Percentiles rank a stretch among this genome's conserved stretches.
phyloP scores from a whole-genome alignment of 495 filamentous ascomycete genomes.

The Pseudoneurospora amorphoporcata region DNA sequence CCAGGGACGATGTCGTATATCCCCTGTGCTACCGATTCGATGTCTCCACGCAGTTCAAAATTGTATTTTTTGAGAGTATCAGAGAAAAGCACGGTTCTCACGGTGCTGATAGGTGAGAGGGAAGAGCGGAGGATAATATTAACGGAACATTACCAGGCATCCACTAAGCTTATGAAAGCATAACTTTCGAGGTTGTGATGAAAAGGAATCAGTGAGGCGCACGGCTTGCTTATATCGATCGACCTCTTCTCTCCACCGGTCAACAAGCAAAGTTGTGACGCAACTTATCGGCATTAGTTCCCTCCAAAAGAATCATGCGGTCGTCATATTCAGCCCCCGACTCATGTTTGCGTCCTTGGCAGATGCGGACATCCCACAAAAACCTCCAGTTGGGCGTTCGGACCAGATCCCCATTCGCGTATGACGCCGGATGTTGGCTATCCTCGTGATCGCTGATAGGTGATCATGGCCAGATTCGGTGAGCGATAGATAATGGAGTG shows the following conservation, averaged over 20 bases:
- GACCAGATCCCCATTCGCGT: not conserved
- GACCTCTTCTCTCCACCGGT: not conserved
- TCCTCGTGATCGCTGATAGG: not conserved
- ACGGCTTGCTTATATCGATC: not conserved
- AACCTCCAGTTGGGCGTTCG: not conserved
- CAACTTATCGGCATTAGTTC: not conserved
- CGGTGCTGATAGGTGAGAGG: not conserved
- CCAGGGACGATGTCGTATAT: too few species aligned
- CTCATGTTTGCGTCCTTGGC: not conserved
- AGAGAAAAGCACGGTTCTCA: not conserved
- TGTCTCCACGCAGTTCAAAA: too few species aligned
- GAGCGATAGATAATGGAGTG: not conserved
- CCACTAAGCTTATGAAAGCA: not conserved
- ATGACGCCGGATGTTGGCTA: not conserved
- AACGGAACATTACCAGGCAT: not conserved
- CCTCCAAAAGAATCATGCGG: not conserved
- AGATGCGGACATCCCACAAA: not conserved
- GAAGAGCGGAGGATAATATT: not conserved
- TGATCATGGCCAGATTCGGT: not conserved
- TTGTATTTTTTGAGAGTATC: not conserved
- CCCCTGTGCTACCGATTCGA: too few species aligned
- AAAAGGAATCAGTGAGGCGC: not conserved
- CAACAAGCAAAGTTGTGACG: not conserved
- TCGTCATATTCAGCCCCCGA: not conserved
- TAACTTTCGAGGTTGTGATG: not conserved